Base-by-base conservation (phyloP, 345 rosid genomes). In the Brassica nigra region DNA sequence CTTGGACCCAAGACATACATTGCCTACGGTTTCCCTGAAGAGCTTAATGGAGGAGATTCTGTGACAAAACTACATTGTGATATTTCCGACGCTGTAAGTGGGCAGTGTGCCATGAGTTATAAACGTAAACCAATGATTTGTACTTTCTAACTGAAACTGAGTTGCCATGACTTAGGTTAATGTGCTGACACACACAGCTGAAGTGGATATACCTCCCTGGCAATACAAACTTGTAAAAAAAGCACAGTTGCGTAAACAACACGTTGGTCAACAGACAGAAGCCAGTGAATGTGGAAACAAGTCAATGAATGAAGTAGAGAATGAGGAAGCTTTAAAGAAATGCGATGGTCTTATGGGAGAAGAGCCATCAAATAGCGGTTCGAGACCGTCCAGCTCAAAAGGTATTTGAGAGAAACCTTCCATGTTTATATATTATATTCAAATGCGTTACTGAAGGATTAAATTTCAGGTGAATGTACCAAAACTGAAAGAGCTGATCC, bases 61-160 rank as follows among this genome's bases (percentile, higher is more conserved):
- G 93, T 94, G 16, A 94, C 97, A 62, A 92, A 90, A 82, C 92
- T 94, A 71, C 98, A 94, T 8, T 94, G 89, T 75, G 93, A 90
- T 84, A 81, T 89, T 84, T 92, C 93, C 71, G 98, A 92, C 73
- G 90, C 95, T 85, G 97, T 94, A 78, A 54, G 74, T 69, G 74
- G 27, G 47, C 72, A 14, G 27, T 23, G 27, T 23, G 27, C 4
- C 11, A 68, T 67, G 72, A 12, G 3, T 29, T 62, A 18, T 27
- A 66, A 18, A 29, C 30, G 30, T 3, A 8, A 23, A 58, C 30
- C 63, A 23, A 5, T 15, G 5, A 28, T 7, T 64, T 76, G 39
- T 63, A 34, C 16, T 6, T 75, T 63, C 0, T 23, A 23, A 23
- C 27, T 23, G 27, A 23, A 23, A 23, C 27, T 23, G 27, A 23